Evolutionary conservation across 768 basidiomycete genomes (phyloP), one percentile per base, ranked within the genome.

Genomic region (Neoboletus subvelutipes): DNA sequence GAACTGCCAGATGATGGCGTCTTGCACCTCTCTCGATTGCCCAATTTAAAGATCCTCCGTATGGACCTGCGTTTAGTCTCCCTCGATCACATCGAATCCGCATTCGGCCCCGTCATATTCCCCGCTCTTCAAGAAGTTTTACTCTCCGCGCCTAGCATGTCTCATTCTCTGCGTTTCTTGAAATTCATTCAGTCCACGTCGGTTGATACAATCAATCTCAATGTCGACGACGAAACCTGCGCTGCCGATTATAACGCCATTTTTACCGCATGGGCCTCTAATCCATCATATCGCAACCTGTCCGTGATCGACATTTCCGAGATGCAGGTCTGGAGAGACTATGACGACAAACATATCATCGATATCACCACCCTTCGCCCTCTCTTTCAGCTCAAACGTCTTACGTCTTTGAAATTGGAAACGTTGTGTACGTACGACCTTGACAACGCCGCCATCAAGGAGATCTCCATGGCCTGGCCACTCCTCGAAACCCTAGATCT

Each of bases 191-290:
- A 64, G 42, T 69, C 68, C 33, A 58, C 61, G 46, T 63, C 63
- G 31, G 56, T 69, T 58, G 66, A 68, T 64, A 68, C 68, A 60
- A 69, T 69, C 42, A 69, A 70, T 65, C 66, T 70, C 68, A 69
- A 70, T 29, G 50, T 69, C 50, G 68, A 69, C 50, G 68, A 69
- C 51, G 68, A 69, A 66, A 68, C 66, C 7, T 64, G 64, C 45
- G 68, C 68, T 51, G 52, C 60, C 18, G 64, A 61, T 50, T 69
- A 70, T 41, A 48, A 62, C 7, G 34, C 36, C 45, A 68, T 70
- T 13, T 69, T 69, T 39, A 54, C 61, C 3, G 6, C 45, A 4
- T 70, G 68, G 68, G 66, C 64, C 36, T 49, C 58, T 5, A 59
- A 68, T 33, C 66, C 64, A 0, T 50, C 58, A 3, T 69, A 70